These are phyloP conservation scores for Xylariaceae sp. DNA, from an alignment of 2,329 filamentous ascomycete genomes.

Conservation along the genomic window DNA sequence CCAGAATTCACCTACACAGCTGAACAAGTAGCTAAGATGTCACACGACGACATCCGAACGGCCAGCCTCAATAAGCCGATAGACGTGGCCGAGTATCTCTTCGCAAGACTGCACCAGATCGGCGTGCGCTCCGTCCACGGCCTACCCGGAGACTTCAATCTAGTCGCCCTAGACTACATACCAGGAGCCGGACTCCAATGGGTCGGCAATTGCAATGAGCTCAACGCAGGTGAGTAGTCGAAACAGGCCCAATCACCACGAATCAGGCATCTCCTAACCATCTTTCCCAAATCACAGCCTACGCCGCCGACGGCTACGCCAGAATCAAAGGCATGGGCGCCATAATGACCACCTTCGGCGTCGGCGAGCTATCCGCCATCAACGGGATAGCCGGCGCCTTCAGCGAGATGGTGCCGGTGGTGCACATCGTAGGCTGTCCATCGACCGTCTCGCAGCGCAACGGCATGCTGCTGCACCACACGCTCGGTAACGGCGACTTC, in stretches of 20 bases:
- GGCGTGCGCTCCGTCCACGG: conserved; percentile 64
- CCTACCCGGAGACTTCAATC: conserved; percentile 55
- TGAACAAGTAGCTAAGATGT: no score
- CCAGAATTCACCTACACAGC: no score
- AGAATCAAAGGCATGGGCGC: conserved; percentile 67
- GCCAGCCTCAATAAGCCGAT: conserved; percentile 46
- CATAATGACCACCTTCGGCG: conserved; percentile 71
- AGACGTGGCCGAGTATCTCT: conserved; percentile 65
- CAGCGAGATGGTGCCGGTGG: conserved; percentile 66
- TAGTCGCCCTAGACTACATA: conserved; percentile 64
- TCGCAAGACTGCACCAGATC: conserved; percentile 58
- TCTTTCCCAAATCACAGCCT: conserved; percentile 43
- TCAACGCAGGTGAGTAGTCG: conserved; percentile 58
- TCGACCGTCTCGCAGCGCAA: conserved; percentile 44
- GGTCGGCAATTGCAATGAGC: conserved; percentile 68
- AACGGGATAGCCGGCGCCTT: conserved; percentile 72
- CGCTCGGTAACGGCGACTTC: conserved; percentile 74
- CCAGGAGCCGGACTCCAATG: conserved; percentile 55
- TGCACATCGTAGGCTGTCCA: conserved; percentile 54
- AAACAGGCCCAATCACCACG: background rate
- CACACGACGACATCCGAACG: conserved; percentile 39
- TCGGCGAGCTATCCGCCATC: conserved; percentile 68
- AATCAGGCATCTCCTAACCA: background rate
- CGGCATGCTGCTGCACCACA: conserved; percentile 59
- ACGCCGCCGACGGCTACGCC: conserved; percentile 77